Conservation (phyloP, 345 rosid genomes). For the Fremontodendron californicum region DNA sequence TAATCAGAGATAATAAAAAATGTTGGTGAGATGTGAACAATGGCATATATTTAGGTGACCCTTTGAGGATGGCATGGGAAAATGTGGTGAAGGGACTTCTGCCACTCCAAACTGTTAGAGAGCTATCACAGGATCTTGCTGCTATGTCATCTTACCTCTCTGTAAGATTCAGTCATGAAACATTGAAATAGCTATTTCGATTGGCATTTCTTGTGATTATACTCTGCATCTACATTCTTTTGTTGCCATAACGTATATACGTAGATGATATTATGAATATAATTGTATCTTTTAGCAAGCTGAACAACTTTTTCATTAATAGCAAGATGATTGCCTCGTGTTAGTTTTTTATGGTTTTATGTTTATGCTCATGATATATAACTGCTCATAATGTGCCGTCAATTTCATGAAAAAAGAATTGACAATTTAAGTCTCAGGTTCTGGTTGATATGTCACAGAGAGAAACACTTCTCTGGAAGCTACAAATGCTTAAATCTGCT, state of each 20-base stretch:
- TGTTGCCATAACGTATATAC: background rate
- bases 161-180: constrained; percentile 35
- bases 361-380: constrained; percentile 11
- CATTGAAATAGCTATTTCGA: background rate
- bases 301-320: constrained; percentile 10
- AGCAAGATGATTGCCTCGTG: constrained; percentile 54
- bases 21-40: background rate
- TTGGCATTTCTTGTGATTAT: background rate
- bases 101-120: constrained; percentile 37
- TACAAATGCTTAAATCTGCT: constrained; percentile 59
- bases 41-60: constrained; percentile 43
- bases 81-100: constrained; percentile 47
- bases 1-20: background rate
- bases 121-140: constrained; percentile 41
- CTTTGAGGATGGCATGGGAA: constrained; percentile 36
- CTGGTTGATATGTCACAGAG: constrained; percentile 51
- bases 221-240: background rate
- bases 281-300: background rate
- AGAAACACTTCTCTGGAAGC: constrained; percentile 78
- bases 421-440: constrained; percentile 41
- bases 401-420: constrained; percentile 13
- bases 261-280: background rate
- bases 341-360: constrained; percentile 58
- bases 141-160: constrained; percentile 44
- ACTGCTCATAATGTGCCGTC: background rate